Evolutionary conservation across 1,284 basidiomycete genomes (phyloP).

Genomic region (Leucoagaricus sp.): DNA sequence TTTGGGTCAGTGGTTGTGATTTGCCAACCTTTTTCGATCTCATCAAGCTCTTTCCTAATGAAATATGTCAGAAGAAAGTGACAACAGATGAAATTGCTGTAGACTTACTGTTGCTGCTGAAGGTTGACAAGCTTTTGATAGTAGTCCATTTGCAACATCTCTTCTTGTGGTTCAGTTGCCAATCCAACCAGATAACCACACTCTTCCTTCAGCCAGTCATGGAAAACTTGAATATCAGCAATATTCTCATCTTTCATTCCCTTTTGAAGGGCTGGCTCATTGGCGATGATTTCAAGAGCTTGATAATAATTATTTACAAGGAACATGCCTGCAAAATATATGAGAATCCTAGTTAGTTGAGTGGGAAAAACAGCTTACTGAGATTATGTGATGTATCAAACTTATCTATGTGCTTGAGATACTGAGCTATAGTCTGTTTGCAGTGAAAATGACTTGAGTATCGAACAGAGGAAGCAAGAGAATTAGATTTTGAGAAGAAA

Average conservation of each 20-base stretch:
- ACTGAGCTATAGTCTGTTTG: slow-evolving; percentile 24
- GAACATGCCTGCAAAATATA: too few species aligned
- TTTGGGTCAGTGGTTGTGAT: too few species aligned
- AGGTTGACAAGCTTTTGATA: neutral
- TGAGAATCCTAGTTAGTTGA: too few species aligned
- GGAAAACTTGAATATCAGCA: neutral
- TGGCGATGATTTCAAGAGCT: neutral
- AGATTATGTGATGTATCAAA: slow-evolving; percentile 23
- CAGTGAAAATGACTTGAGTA: slow-evolving; percentile 28
- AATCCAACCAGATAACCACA: neutral
- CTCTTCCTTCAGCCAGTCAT: neutral
- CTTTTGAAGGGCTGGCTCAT: too few species aligned
- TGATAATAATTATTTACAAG: neutral
- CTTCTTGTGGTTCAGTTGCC: neutral
- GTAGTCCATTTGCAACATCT: neutral
- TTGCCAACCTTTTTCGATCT: too few species aligned
- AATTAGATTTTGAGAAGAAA: slow-evolving; percentile 33
- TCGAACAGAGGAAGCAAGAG: slow-evolving; percentile 20
- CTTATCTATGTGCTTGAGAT: slow-evolving; percentile 20
- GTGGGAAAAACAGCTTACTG: slow-evolving; percentile 23
- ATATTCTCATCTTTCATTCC: too few species aligned
- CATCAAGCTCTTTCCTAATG: too few species aligned
- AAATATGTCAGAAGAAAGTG: too few species aligned
- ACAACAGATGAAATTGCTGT: too few species aligned
- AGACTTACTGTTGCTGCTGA: neutral